Percentiles rank a stretch among this genome's conserved stretches.
These are phyloP conservation scores for Erysiphe pulchra DNA, from an alignment of 2,329 filamentous ascomycete genomes.

Conservation along the genomic window DNA sequence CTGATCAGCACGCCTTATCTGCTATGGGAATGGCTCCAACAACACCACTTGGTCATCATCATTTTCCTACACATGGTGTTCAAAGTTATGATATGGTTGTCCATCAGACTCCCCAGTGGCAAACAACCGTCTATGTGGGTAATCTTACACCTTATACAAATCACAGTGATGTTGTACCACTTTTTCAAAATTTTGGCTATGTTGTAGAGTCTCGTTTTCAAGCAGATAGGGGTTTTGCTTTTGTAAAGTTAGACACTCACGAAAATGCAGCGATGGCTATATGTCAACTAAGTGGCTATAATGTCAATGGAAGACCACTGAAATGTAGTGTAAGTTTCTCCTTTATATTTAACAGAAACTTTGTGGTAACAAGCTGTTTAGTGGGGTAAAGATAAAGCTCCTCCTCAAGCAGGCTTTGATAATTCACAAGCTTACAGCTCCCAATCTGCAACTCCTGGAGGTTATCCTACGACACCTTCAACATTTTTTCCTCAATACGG, in stretches of 20 bases:
- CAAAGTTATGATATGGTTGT: slow-evolving; percentile 97
- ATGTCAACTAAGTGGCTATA: slow-evolving; percentile 92
- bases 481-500: slow-evolving; percentile 89
- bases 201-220: slow-evolving; percentile 96
- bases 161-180: slow-evolving; percentile 82
- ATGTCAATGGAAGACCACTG: slow-evolving; percentile 83
- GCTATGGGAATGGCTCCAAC: slow-evolving; percentile 97
- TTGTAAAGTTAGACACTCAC: slow-evolving; percentile 97
- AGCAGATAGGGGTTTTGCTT: slow-evolving; percentile 89
- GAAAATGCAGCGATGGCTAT: slow-evolving; percentile 98
- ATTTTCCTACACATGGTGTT: slow-evolving; percentile 89
- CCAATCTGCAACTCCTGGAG: slow-evolving; percentile 46
- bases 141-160: slow-evolving; percentile 96
- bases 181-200: slow-evolving; percentile 97
- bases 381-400: slow-evolving; percentile 98
- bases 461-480: slow-evolving; percentile 50
- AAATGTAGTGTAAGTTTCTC: slow-evolving; percentile 79
- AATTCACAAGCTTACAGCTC: slow-evolving; percentile 46
- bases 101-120: slow-evolving; percentile 85
- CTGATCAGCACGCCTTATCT: slow-evolving; percentile 89
- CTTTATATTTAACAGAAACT: slow-evolving; percentile 2
- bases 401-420: slow-evolving; percentile 52
- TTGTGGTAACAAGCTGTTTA: slow-evolving; percentile 16
- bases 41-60: slow-evolving; percentile 86
- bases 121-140: slow-evolving; percentile 94